Evolutionary conservation across 495 filamentous ascomycete species (phyloP).

Genomic region (Niebla homalea): DNA sequence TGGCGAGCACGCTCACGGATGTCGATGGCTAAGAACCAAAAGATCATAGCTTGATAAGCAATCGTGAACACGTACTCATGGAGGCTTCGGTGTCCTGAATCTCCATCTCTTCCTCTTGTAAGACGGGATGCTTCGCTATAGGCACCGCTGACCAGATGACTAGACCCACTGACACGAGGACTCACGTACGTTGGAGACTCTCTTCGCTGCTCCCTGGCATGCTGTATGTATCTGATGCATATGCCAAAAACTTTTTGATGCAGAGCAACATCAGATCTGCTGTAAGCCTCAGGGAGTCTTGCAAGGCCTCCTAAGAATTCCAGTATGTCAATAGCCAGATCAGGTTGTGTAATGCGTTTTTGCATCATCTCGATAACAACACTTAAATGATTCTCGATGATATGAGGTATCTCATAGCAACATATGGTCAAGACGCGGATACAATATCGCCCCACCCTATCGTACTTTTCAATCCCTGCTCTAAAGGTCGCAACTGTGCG

Average conservation of each 20-base stretch:
- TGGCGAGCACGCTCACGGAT: slow-evolving; percentile 70
- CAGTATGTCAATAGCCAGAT: slow-evolving; percentile 83
- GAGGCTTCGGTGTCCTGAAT: slow-evolving; percentile 41
- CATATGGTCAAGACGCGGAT: slow-evolving; percentile 90
- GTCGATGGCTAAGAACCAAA: slow-evolving; percentile 87
- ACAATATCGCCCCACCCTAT: slow-evolving; percentile 75
- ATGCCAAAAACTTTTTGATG: slow-evolving; percentile 89
- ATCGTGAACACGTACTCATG: slow-evolving; percentile 86
- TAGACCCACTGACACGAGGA: slow-evolving; percentile 18
- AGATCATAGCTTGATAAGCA: slow-evolving; percentile 88
- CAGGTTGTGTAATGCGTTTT: slow-evolving; percentile 83
- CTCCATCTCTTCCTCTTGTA: slow-evolving; percentile 14
- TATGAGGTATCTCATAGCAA: slow-evolving; percentile 79
- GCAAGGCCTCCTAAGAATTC: slow-evolving; percentile 84
- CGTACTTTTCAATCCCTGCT: slow-evolving; percentile 62
- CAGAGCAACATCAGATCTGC: slow-evolving; percentile 82
- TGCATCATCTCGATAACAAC: slow-evolving; percentile 83
- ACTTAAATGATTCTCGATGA: slow-evolving; percentile 66
- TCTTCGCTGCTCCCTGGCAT: slow-evolving; percentile 44
- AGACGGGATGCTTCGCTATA: slow-evolving; percentile 26
- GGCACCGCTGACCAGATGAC: slow-evolving; percentile 29
- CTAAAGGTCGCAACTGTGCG: slow-evolving; percentile 77
- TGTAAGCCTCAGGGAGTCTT: slow-evolving; percentile 68
- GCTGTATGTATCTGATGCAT: slow-evolving; percentile 82
- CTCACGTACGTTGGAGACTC: slow-evolving; percentile 26